Evolutionary conservation across 2,329 filamentous ascomycete species (phyloP).

Genomic region (Cadophora sp.): DNA sequence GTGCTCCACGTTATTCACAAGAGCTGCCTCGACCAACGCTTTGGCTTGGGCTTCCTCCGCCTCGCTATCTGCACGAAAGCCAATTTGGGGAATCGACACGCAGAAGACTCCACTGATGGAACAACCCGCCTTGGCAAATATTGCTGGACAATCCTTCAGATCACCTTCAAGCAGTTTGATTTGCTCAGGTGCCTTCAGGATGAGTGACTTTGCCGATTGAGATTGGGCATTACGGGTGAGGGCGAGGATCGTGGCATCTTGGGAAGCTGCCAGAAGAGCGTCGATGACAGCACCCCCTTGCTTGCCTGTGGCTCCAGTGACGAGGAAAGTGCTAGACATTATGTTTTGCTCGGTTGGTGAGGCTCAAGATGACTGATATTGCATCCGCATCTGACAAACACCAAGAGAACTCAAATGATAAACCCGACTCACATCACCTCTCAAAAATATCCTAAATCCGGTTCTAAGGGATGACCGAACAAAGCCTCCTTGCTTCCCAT

Average conservation of each 20-base stretch:
- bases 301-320: conserved; percentile 51
- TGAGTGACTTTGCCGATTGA: conserved; percentile 51
- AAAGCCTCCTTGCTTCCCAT: not conserved
- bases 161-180: conserved; percentile 64
- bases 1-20: conserved; percentile 57
- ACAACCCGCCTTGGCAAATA: conserved; percentile 52
- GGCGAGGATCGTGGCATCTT: conserved; percentile 53
- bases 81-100: conserved; percentile 49
- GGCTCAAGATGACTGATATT: not conserved
- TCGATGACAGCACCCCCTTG: conserved; percentile 49
- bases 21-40: conserved; percentile 56
- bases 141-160: conserved; percentile 55
- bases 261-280: conserved; percentile 38
- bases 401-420: too few species aligned
- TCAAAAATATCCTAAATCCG: not conserved
- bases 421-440: not conserved
- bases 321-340: conserved; percentile 41
- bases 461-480: not conserved
- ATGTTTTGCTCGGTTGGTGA: not conserved
- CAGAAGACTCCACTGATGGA: conserved; percentile 67
- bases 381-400: not conserved
- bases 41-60: conserved; percentile 57
- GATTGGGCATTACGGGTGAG: conserved; percentile 58
- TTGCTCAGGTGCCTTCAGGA: conserved; percentile 49
- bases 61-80: conserved; percentile 12